A percentile compares a stretch with the other conserved stretches of the same genome.
Conservation (phyloP, 2,329 filamentous ascomycete species). For the Shiraia sp. region DNA sequence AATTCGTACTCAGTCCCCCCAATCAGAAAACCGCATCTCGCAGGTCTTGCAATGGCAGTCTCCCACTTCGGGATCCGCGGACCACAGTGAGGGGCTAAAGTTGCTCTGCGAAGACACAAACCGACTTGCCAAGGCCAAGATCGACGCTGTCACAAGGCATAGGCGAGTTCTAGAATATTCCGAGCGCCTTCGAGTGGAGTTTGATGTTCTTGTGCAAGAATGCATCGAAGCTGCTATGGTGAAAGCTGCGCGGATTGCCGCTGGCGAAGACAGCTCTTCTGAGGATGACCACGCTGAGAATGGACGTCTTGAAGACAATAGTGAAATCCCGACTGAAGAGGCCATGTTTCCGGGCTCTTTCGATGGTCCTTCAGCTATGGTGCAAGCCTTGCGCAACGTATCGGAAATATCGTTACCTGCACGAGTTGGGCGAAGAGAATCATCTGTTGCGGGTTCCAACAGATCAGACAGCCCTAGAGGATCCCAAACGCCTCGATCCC, state of each 20-base stretch:
- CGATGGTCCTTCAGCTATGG: constrained; percentile 61
- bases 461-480: constrained; percentile 88
- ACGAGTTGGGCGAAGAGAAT: constrained; percentile 54
- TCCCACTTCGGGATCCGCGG: constrained; percentile 84
- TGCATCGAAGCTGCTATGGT: constrained; percentile 91
- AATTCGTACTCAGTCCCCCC: constrained; percentile 89
- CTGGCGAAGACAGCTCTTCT: constrained; percentile 82
- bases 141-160: constrained; percentile 90
- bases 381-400: constrained; percentile 59
- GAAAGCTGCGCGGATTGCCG: constrained; percentile 86
- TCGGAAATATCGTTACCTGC: constrained; percentile 54
- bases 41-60: constrained; percentile 98
- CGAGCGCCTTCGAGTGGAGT: constrained; percentile 92
- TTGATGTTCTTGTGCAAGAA: constrained; percentile 88
- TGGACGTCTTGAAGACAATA: constrained; percentile 54
- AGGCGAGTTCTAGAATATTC: constrained; percentile 93
- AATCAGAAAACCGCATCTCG: constrained; percentile 91
- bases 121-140: constrained; percentile 79
- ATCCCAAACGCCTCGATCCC: constrained; percentile 79
- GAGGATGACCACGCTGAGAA: constrained; percentile 48
- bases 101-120: constrained; percentile 90
- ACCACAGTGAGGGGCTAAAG: constrained; percentile 89
- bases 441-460: constrained; percentile 73
- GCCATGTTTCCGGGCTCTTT: constrained; percentile 64
- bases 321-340: constrained; percentile 53